These are phyloP conservation scores for Solanum appendiculatum DNA, from an alignment of 257 asterid species.

Conservation along the genomic window DNA sequence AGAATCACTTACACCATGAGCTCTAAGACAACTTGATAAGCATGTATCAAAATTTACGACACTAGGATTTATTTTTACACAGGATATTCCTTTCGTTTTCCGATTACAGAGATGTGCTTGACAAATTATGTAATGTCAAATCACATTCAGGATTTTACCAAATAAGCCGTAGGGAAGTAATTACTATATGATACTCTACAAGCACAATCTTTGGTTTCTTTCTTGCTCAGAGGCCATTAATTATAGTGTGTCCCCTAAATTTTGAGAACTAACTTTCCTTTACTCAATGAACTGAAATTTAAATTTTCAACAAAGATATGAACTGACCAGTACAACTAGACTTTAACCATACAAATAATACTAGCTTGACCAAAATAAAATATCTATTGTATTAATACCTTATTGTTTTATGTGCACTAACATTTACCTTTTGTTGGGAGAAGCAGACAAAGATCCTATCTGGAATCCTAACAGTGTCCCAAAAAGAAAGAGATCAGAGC, in stretches of 20 bases:
- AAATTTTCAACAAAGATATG: background rate
- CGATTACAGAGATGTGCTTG: background rate
- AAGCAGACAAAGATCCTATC: background rate
- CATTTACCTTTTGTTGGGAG: conserved; percentile 3
- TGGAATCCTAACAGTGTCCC: conserved; percentile 13
- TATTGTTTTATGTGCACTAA: background rate
- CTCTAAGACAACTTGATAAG: background rate
- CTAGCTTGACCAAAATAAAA: background rate
- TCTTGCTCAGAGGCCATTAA: background rate
- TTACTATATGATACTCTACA: background rate
- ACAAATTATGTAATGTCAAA: background rate
- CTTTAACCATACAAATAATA: background rate
- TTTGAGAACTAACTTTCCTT: too few relatives aligned
- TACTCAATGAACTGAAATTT: too few relatives aligned
- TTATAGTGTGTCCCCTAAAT: background rate
- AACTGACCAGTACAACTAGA: background rate
- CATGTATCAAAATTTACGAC: background rate
- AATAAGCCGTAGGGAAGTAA: background rate
- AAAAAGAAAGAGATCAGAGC: conserved; percentile 27
- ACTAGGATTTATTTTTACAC: background rate
- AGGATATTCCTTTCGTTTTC: background rate
- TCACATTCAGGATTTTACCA: background rate
- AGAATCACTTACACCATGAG: background rate
- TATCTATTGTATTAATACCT: background rate
- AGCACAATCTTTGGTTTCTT: background rate